A percentile compares a stretch with the other conserved stretches of the same genome.
Evolutionary conservation across 2,329 filamentous ascomycete genomes (phyloP).

Genomic region (Diaporthe citrichinensis): DNA sequence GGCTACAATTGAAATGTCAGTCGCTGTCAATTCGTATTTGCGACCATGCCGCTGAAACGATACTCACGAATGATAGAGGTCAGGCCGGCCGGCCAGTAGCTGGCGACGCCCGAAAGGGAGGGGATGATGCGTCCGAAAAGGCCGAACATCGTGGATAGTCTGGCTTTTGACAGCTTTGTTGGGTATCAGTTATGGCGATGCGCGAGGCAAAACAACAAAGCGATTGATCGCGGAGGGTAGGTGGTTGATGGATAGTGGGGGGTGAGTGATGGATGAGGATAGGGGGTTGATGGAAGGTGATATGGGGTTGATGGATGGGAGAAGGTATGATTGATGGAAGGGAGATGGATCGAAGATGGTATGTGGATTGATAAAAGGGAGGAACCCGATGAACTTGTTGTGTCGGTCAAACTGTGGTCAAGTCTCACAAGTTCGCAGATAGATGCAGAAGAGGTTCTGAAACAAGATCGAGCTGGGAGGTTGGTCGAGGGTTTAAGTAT

Average conservation of each 20-base stretch:
- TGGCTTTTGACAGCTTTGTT: too few species aligned
- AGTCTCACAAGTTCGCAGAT: neutral
- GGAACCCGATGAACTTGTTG: too few species aligned
- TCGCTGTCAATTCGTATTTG: neutral
- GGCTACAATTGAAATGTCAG: neutral
- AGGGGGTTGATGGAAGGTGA: neutral
- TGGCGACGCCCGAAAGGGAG: neutral
- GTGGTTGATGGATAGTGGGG: neutral
- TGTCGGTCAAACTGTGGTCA: conserved; percentile 1
- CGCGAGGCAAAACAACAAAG: neutral
- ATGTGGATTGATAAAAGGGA: neutral
- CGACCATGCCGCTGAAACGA: neutral
- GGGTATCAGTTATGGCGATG: neutral
- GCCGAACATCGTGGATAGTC: neutral
- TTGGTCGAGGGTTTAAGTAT: neutral
- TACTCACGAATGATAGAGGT: neutral
- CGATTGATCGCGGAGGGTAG: neutral
- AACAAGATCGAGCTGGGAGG: neutral
- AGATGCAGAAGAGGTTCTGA: neutral
- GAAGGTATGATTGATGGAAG: neutral
- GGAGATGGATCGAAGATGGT: neutral
- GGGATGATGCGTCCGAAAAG: neutral
- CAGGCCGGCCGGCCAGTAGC: neutral
- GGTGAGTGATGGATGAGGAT: neutral
- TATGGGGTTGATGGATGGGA: neutral